Evolutionary conservation across 257 asterid genomes (phyloP).

Genomic region (Gentiana dahurica): DNA sequence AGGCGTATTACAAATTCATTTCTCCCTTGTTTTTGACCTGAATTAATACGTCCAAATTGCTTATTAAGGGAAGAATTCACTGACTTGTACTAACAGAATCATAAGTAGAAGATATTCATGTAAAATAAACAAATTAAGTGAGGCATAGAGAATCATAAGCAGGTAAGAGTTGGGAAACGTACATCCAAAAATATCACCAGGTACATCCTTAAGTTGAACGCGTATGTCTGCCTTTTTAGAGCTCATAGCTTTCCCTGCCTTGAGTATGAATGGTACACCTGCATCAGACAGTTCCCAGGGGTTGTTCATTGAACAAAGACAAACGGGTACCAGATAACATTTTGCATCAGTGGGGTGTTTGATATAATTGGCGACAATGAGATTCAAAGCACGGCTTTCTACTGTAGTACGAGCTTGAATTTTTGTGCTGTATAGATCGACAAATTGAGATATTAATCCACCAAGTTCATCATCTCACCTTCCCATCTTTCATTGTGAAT

Average conservation of each 20-base stretch:
- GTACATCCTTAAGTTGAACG: slow-evolving; percentile 94
- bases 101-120: no score
- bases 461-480: slow-evolving; percentile 31
- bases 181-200: slow-evolving; percentile 89
- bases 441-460: no score
- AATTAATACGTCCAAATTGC: slow-evolving; percentile 2
- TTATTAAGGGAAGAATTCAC: slow-evolving; percentile 10
- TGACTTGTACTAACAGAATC: not conserved
- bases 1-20: slow-evolving; percentile 94
- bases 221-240: slow-evolving; percentile 96
- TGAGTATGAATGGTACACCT: slow-evolving; percentile 96
- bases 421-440: no score
- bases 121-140: no score
- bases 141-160: not conserved
- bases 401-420: no score
- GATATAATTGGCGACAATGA: no score
- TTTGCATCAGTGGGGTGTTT: no score
- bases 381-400: no score
- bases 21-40: slow-evolving; percentile 89
- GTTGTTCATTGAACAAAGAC: not conserved
- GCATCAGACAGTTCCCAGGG: slow-evolving; percentile 9
- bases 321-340: not conserved
- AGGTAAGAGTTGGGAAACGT: slow-evolving; percentile 14
- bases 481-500: slow-evolving; percentile 94
- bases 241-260: slow-evolving; percentile 95